These are phyloP conservation scores for Elsinoe arachidis DNA, from an alignment of 2,329 filamentous ascomycete species.

Conservation along the genomic window DNA sequence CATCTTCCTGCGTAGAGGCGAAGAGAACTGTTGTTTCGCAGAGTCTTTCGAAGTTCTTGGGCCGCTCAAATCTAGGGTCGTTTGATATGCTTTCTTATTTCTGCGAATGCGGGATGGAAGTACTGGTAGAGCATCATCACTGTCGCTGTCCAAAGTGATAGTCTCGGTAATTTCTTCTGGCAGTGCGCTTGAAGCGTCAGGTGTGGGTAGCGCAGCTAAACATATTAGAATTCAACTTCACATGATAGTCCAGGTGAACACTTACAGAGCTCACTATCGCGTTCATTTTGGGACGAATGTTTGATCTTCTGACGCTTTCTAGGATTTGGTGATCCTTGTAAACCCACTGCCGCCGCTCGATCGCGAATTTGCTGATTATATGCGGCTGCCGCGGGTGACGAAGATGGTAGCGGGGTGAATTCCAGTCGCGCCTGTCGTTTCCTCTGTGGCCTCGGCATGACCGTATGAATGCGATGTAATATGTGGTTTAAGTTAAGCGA, in stretches of 20 bases:
- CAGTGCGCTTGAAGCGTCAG: slow-evolving; percentile 19
- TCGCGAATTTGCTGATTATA: slow-evolving; percentile 27
- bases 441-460: slow-evolving; percentile 10
- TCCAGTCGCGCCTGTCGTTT: slow-evolving; percentile 35
- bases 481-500: not conserved
- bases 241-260: too few relatives aligned
- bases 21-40: not conserved
- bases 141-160: slow-evolving; percentile 18
- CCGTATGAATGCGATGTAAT: not conserved
- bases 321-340: slow-evolving; percentile 22
- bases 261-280: not conserved
- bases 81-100: not conserved
- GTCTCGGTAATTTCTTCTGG: slow-evolving; percentile 12
- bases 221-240: not conserved
- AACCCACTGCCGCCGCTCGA: slow-evolving; percentile 28
- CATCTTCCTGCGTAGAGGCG: not conserved
- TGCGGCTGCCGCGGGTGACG: slow-evolving; percentile 29
- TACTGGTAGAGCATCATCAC: slow-evolving; percentile 15
- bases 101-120: not conserved
- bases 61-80: not conserved
- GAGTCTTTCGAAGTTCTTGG: not conserved
- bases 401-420: slow-evolving; percentile 36
- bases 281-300: not conserved
- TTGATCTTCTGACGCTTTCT: slow-evolving; percentile 22
- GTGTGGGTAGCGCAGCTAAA: slow-evolving; percentile 19